phyloP scores from a whole-genome alignment of 257 asterid genomes.

The Solanum virginianum region DNA sequence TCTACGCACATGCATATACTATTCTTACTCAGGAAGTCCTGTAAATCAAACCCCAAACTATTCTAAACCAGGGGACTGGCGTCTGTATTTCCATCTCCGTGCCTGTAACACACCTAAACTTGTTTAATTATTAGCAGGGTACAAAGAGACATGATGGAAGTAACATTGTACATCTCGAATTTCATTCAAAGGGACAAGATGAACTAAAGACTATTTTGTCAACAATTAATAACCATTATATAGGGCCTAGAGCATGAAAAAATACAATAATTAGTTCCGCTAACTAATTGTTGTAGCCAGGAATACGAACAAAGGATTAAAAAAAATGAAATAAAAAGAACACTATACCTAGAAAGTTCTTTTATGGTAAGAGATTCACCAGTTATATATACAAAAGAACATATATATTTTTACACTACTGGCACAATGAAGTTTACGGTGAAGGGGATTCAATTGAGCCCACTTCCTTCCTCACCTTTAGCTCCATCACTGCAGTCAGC shows the following conservation, averaged over 20 bases:
- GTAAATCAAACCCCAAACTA: background rate
- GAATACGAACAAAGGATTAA: background rate
- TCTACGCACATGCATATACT: background rate
- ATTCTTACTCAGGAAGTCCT: background rate
- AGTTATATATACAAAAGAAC: background rate
- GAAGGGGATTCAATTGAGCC: background rate
- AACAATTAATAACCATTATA: background rate
- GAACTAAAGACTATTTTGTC: background rate
- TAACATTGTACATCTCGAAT: background rate
- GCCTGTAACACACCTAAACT: background rate
- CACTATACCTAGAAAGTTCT: background rate
- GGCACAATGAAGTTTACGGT: background rate
- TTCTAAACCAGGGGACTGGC: background rate
- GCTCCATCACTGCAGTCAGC: background rate
- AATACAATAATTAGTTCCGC: background rate
- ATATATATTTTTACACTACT: background rate
- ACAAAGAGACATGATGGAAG: background rate
- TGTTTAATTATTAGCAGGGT: background rate
- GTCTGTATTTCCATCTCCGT: background rate
- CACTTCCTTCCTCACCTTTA: background rate
- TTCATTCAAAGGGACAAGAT: background rate
- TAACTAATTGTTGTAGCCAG: background rate
- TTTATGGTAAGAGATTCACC: background rate
- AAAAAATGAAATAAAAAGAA: background rate
- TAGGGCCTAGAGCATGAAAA: background rate